Conservation (phyloP, 129 eudicot species). For the Lactuca sativa region DNA sequence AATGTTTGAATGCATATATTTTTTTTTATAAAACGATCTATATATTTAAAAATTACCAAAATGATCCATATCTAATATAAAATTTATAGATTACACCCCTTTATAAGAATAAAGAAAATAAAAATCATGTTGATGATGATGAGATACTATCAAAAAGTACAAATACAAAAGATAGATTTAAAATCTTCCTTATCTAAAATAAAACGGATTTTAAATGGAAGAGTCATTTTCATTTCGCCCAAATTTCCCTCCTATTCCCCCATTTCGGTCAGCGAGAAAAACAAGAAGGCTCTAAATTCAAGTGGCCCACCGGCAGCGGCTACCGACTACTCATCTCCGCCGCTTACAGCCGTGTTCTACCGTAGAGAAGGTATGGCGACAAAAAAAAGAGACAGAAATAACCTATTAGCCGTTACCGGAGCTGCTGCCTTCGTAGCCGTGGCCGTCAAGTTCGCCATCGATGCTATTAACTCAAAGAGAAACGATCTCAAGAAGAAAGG, state of each 20-base stretch:
- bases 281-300: conserved; percentile 22
- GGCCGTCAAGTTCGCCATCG: conserved; percentile 63
- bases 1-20: too few relatives aligned
- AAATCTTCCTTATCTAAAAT: neutral
- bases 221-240: conserved; percentile 35
- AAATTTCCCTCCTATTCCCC: conserved; percentile 78
- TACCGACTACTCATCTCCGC: neutral
- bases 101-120: too few relatives aligned
- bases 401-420: conserved; percentile 70
- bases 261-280: conserved; percentile 33
- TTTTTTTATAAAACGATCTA: too few relatives aligned
- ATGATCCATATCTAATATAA: too few relatives aligned
- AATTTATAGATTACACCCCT: too few relatives aligned
- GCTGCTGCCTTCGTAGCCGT: conserved; percentile 75
- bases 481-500: conserved; percentile 56
- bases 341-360: conserved; percentile 14
- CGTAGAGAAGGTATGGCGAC: conserved; percentile 32
- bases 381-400: conserved; percentile 42
- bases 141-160: too few relatives aligned
- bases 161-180: too few relatives aligned
- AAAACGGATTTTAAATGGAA: conserved; percentile 4
- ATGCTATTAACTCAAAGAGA: conserved; percentile 49
- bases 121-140: too few relatives aligned
- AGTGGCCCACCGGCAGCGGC: conserved; percentile 16
- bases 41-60: too few relatives aligned